Conservation (phyloP, 2,329 filamentous ascomycete genomes). For the Colletotrichum camelliae region DNA sequence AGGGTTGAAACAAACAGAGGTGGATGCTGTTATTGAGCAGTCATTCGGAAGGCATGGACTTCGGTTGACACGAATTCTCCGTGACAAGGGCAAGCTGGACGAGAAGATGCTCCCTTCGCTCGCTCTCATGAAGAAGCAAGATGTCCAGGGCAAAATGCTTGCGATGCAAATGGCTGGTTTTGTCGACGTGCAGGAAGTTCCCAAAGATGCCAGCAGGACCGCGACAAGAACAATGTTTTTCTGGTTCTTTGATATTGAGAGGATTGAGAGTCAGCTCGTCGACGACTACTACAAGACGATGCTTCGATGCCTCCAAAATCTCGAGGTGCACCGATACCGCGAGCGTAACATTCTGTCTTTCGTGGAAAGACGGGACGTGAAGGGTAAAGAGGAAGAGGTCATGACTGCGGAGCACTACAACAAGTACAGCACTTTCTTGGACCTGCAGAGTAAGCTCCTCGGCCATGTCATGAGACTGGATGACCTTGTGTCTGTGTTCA, state of each 20-base stretch:
- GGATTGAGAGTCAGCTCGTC: constrained; percentile 72
- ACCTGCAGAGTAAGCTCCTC: constrained; percentile 75
- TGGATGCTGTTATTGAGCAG: constrained; percentile 82
- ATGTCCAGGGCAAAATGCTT: constrained; percentile 84
- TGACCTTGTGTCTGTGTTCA: constrained; percentile 80
- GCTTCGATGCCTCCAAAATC: constrained; percentile 81
- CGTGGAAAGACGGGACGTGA: constrained; percentile 84
- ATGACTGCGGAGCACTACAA: constrained; percentile 77
- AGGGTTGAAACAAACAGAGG: constrained; percentile 74
- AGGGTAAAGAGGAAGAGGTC: constrained; percentile 81
- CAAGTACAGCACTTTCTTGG: constrained; percentile 62
- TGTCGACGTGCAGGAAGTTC: constrained; percentile 92
- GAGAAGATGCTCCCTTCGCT: constrained; percentile 86
- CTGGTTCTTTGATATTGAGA: constrained; percentile 86
- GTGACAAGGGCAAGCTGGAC: constrained; percentile 90
- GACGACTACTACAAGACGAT: constrained; percentile 90
- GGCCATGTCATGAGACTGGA: constrained; percentile 83
- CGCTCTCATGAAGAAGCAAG: constrained; percentile 83
- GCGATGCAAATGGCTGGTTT: constrained; percentile 86
- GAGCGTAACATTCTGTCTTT: constrained; percentile 78
- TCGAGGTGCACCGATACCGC: constrained; percentile 76
- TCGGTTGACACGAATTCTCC: constrained; percentile 84
- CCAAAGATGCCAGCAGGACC: constrained; percentile 81
- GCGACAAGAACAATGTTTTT: constrained; percentile 87
- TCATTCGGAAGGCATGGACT: constrained; percentile 78